Evolutionary conservation across 306 rosid genomes (phyloP).

Genomic region (Elaeagnus macrophylla): DNA sequence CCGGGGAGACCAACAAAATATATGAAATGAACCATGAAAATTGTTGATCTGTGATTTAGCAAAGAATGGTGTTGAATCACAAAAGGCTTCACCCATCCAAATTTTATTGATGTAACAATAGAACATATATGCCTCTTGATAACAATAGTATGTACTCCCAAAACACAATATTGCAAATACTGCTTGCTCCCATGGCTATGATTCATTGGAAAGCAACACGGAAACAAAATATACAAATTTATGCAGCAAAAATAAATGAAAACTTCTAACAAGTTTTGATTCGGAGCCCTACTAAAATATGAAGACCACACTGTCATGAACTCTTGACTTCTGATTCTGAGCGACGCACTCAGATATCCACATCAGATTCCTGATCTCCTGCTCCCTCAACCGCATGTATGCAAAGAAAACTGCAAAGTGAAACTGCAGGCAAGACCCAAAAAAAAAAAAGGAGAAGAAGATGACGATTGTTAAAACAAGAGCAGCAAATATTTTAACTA

Average conservation of each 20-base stretch:
- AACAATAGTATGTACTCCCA: slow-evolving; percentile 17
- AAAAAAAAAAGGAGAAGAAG: no score
- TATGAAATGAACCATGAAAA: no score
- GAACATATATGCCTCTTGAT: not conserved
- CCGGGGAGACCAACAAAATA: no score
- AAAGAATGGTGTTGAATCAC: no score
- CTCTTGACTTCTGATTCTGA: slow-evolving; percentile 95
- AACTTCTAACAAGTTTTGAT: slow-evolving; percentile 7
- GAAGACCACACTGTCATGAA: slow-evolving; percentile 95
- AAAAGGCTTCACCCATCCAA: no score
- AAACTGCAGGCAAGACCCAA: slow-evolving; percentile 53
- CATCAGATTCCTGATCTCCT: slow-evolving; percentile 92
- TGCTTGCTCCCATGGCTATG: slow-evolving; percentile 22
- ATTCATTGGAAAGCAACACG: slow-evolving; percentile 15
- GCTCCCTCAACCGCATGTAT: slow-evolving; percentile 96
- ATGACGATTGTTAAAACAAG: no score
- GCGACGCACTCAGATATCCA: slow-evolving; percentile 98
- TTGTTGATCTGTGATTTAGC: no score
- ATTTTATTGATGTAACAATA: slow-evolving; percentile 1
- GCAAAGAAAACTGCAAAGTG: slow-evolving; percentile 94
- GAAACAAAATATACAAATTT: slow-evolving; percentile 28
- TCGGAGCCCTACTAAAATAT: slow-evolving; percentile 48
- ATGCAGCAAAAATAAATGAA: slow-evolving; percentile 22
- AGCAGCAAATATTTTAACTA: no score
- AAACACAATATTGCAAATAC: slow-evolving; percentile 26